phyloP scores from a whole-genome alignment of 116 monocot genomes.

The Zostera marina region DNA sequence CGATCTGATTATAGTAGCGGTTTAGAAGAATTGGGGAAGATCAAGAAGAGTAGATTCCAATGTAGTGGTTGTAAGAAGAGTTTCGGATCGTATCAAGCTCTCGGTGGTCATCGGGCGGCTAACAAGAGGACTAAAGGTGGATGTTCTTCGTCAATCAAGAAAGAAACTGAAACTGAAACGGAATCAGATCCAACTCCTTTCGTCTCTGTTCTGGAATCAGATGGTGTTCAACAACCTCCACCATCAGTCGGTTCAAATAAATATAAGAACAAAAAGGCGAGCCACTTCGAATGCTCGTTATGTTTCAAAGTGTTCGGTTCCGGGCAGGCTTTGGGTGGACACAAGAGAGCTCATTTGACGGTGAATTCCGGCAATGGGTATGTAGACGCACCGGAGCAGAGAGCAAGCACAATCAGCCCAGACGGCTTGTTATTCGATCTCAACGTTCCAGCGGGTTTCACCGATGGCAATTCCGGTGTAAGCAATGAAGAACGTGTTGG shows the following conservation, averaged over 20 bases:
- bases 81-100: conserved; percentile 41
- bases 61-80: conserved; percentile 30
- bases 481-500: neutral
- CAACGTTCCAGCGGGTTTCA: conserved; percentile 2
- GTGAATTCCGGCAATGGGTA: neutral
- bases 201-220: neutral
- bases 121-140: conserved; percentile 9
- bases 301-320: conserved; percentile 21
- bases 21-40: too few species aligned
- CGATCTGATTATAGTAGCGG: too few species aligned
- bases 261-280: conserved; percentile 14
- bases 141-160: neutral
- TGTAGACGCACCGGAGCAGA: neutral
- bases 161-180: neutral
- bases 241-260: conserved; percentile 18
- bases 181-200: too few species aligned
- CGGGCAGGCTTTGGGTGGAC: conserved; percentile 30
- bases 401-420: too few species aligned
- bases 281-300: conserved; percentile 21
- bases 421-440: neutral
- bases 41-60: conserved; percentile 9
- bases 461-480: conserved; percentile 2
- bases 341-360: conserved; percentile 22
- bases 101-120: conserved; percentile 41
- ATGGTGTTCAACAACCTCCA: neutral